Conservation (phyloP, 2,329 filamentous ascomycete species). For the Cordyceps javanica region DNA sequence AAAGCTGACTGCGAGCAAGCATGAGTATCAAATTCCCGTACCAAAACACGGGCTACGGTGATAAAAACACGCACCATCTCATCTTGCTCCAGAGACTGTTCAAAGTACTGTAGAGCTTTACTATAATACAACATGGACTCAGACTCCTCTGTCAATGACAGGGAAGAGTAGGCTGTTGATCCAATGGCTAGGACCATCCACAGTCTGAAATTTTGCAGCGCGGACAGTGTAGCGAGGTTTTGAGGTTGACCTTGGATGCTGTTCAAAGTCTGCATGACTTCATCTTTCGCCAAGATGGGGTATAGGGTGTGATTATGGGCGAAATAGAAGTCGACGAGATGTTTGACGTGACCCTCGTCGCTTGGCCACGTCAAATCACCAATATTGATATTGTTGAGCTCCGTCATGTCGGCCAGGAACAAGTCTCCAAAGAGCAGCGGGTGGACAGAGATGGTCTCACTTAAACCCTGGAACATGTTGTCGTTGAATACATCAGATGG, state of each 20-base stretch:
- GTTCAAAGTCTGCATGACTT: constrained; percentile 28
- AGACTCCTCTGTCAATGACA: constrained; percentile 36
- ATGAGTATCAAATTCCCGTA: no score
- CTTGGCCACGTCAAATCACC: no score
- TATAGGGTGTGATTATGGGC: constrained; percentile 41
- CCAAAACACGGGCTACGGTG: no score
- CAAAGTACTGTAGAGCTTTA: constrained; percentile 36
- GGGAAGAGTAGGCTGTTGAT: constrained; percentile 37
- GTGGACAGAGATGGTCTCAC: constrained; percentile 21
- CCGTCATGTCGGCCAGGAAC: constrained; percentile 22
- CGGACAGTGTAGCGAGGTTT: constrained; percentile 23
- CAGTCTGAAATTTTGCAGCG: constrained; percentile 31
- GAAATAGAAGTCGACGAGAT: constrained; percentile 37
- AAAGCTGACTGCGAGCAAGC: constrained; percentile 36
- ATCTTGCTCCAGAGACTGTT: constrained; percentile 29
- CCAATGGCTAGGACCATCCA: constrained; percentile 45
- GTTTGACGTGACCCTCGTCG: neutral
- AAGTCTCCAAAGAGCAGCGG: constrained; percentile 26
- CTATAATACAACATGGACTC: constrained; percentile 37
- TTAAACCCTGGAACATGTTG: constrained; percentile 11
- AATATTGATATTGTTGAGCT: no score
- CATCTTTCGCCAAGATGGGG: constrained; percentile 32
- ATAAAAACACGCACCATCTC: constrained; percentile 37
- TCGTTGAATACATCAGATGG: neutral
- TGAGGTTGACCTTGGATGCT: constrained; percentile 24